Conservation (phyloP, 257 asterid species). For the Pogostemon cablin region DNA sequence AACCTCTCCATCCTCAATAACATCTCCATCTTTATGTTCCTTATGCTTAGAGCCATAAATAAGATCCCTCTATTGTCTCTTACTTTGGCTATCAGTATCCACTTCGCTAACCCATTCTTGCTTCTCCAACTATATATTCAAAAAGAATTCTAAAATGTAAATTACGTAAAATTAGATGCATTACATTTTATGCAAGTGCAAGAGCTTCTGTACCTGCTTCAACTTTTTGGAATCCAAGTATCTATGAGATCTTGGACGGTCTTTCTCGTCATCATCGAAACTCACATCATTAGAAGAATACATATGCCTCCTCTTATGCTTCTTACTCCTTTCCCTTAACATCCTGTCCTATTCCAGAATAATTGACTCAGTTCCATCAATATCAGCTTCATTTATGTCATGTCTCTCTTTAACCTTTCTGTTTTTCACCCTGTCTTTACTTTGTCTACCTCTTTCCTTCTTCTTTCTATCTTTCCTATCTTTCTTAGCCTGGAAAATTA, state of each 20-base stretch:
- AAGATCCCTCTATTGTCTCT: constrained; percentile 56
- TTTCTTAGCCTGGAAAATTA: constrained; percentile 61
- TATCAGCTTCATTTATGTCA: constrained; percentile 54
- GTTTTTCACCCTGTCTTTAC: constrained; percentile 49
- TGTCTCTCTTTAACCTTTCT: constrained; percentile 46
- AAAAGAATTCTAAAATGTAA: constrained; percentile 3
- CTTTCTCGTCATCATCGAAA: constrained; percentile 58
- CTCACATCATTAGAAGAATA: constrained; percentile 43
- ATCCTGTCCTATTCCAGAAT: constrained; percentile 56
- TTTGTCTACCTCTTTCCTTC: constrained; percentile 61
- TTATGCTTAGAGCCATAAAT: constrained; percentile 31
- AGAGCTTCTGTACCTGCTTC: constrained; percentile 48
- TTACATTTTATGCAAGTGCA: constrained; percentile 4
- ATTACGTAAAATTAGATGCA: background rate
- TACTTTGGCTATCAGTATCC: constrained; percentile 56
- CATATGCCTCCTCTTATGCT: constrained; percentile 52
- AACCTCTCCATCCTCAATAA: too few species aligned
- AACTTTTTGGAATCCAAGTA: constrained; percentile 55
- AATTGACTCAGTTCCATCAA: constrained; percentile 52
- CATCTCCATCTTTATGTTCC: constrained; percentile 15
- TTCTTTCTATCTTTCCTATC: constrained; percentile 63
- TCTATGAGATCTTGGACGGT: constrained; percentile 59
- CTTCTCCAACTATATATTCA: constrained; percentile 45
- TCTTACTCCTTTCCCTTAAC: constrained; percentile 61
- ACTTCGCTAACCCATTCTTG: constrained; percentile 41